Conservation (phyloP, 176 grass and related monocot genomes). For the Hsuehochloa calcarea region DNA sequence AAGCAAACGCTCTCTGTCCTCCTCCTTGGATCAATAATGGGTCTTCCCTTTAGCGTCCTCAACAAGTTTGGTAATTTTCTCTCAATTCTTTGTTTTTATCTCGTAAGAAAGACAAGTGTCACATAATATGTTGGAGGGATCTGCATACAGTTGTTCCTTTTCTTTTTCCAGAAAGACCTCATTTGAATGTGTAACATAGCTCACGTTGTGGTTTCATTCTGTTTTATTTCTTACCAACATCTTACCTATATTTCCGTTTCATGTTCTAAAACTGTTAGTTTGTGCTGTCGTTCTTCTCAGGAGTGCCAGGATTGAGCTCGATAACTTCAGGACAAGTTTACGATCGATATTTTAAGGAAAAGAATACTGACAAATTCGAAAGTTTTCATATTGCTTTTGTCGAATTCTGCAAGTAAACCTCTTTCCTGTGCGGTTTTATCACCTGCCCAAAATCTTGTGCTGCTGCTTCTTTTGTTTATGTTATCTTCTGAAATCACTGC, state of each 20-base stretch:
- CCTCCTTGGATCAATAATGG: slow-evolving; percentile 49
- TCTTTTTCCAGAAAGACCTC: not conserved
- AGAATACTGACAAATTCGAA: not conserved
- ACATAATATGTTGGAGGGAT: not conserved
- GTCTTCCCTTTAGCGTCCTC: slow-evolving; percentile 41
- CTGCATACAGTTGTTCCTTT: not conserved
- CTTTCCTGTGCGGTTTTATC: not conserved
- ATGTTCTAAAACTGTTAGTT: not conserved
- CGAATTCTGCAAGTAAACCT: slow-evolving; percentile 67
- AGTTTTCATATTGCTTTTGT: slow-evolving; percentile 49
- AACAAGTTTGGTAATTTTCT: slow-evolving; percentile 48
- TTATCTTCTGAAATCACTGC: slow-evolving; percentile 11
- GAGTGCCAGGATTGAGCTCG: slow-evolving; percentile 32
- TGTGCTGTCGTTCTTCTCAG: slow-evolving; percentile 32
- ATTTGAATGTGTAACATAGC: not conserved
- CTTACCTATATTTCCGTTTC: not conserved
- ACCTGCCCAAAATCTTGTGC: not conserved
- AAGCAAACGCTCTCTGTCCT: not conserved
- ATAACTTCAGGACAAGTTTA: slow-evolving; percentile 44
- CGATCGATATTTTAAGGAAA: slow-evolving; percentile 32
- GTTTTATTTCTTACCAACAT: not conserved
- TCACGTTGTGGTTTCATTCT: not conserved
- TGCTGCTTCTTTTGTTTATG: not conserved
- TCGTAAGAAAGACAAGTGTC: not conserved
- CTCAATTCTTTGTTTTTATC: not conserved